A percentile compares a stretch with the other conserved stretches of the same genome.
phyloP scores from a whole-genome alignment of 345 rosid genomes.

The Raphanus raphanistrum region DNA sequence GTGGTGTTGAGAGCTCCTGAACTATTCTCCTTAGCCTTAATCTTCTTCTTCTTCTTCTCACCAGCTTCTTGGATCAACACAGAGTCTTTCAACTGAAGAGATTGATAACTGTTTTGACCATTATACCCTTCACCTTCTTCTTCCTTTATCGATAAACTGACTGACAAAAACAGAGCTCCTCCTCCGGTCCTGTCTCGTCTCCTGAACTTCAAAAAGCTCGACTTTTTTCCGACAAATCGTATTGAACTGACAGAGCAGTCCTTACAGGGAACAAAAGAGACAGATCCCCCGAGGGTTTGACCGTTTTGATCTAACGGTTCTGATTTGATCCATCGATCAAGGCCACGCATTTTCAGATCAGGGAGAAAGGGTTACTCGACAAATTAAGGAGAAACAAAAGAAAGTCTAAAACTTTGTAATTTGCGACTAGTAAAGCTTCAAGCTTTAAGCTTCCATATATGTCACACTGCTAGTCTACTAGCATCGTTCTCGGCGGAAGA shows the following conservation, averaged over 20 bases:
- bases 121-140: slow-evolving; percentile 44
- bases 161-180: slow-evolving; percentile 58
- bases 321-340: slow-evolving; percentile 45
- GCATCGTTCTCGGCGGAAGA: too few relatives aligned
- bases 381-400: not conserved
- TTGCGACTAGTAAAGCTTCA: too few relatives aligned
- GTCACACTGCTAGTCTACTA: too few relatives aligned
- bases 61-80: slow-evolving; percentile 15
- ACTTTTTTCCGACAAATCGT: slow-evolving; percentile 28
- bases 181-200: slow-evolving; percentile 31
- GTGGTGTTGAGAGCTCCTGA: slow-evolving; percentile 45
- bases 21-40: slow-evolving; percentile 29
- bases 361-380: not conserved
- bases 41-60: not conserved
- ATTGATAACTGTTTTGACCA: slow-evolving; percentile 26
- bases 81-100: slow-evolving; percentile 25
- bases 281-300: slow-evolving; percentile 45
- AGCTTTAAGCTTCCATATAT: too few relatives aligned
- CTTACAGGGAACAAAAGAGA: slow-evolving; percentile 37
- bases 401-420: not conserved
- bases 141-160: slow-evolving; percentile 68
- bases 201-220: slow-evolving; percentile 38
- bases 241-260: slow-evolving; percentile 18
- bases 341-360: slow-evolving; percentile 47
- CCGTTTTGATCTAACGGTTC: slow-evolving; percentile 5